Evolutionary conservation across 164 flowering plant species (phyloP).

Genomic region (Magnolia kwangsiensis): DNA sequence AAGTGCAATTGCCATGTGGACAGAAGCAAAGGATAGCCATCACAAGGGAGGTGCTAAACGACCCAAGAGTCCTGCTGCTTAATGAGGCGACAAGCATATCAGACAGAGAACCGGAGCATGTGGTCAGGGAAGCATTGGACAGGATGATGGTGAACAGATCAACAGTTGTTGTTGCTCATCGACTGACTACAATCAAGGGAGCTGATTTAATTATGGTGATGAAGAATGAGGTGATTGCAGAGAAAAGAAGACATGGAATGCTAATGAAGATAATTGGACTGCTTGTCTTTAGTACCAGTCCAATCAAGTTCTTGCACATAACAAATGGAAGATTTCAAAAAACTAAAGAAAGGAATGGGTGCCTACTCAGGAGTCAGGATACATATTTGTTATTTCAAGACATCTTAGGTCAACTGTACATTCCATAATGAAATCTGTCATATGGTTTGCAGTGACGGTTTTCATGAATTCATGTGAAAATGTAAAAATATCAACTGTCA

Average conservation of each 20-base stretch:
- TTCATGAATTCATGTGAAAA: too few relatives aligned
- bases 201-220: slow-evolving; percentile 20
- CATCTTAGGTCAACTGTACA: too few relatives aligned
- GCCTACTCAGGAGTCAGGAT: too few relatives aligned
- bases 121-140: slow-evolving; percentile 25
- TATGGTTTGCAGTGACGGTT: too few relatives aligned
- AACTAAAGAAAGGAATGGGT: too few relatives aligned
- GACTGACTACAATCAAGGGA: slow-evolving; percentile 16
- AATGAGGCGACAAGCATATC: slow-evolving; percentile 26
- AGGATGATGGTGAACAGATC: slow-evolving; percentile 18
- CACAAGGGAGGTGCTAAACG: slow-evolving; percentile 17
- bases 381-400: too few relatives aligned
- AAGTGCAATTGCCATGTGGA: slow-evolving; percentile 22
- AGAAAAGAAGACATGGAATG: slow-evolving; percentile 19
- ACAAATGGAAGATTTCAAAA: neutral
- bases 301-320: slow-evolving; percentile 10
- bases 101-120: slow-evolving; percentile 21
- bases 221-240: slow-evolving; percentile 17
- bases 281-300: slow-evolving; percentile 21
- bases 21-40: slow-evolving; percentile 28
- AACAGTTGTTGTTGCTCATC: slow-evolving; percentile 23
- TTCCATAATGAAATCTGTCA: too few relatives aligned
- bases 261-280: slow-evolving; percentile 13
- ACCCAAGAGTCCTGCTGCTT: slow-evolving; percentile 17
- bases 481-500: too few relatives aligned